Percentiles rank a stretch among this genome's conserved stretches.
These are phyloP conservation scores for Glycyrrhiza uralensis DNA, from an alignment of 306 rosid genomes.

Conservation along the genomic window DNA sequence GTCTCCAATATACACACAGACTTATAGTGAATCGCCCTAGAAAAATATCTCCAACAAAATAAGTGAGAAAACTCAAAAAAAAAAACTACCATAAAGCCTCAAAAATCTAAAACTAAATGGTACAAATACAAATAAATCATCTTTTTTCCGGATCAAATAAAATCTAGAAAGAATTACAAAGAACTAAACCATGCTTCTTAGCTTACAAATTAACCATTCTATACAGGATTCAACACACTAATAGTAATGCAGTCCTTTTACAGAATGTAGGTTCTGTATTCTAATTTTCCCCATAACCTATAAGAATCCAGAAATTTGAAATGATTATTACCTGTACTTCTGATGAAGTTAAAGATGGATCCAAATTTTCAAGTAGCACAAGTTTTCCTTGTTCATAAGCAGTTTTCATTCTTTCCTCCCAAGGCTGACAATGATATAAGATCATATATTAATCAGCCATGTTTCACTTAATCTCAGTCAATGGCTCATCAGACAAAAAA, in stretches of 20 bases:
- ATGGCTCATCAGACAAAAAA: not conserved
- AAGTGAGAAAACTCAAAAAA: not conserved
- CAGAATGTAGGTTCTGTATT: not conserved
- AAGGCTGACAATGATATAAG: conserved; percentile 52
- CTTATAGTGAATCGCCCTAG: not conserved
- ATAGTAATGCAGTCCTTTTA: not conserved
- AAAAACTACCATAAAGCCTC: not conserved
- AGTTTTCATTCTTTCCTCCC: conserved; percentile 69
- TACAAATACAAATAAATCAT: not conserved
- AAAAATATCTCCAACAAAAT: not conserved
- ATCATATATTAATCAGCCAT: conserved; percentile 14
- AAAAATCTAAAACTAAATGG: not conserved
- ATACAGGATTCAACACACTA: not conserved
- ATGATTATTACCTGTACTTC: conserved; percentile 73
- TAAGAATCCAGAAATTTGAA: not conserved
- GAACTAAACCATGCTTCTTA: not conserved
- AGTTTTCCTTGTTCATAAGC: conserved; percentile 70
- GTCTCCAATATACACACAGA: not conserved
- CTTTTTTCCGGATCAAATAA: conserved; percentile 3
- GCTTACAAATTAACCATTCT: not conserved
- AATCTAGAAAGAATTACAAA: not conserved
- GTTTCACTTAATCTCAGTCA: not conserved
- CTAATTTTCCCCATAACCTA: not conserved
- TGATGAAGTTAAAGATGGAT: conserved; percentile 63
- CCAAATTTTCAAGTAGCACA: conserved; percentile 77